Evolutionary conservation across 805 yeast genomes (phyloP).

Genomic region (Priceomyces castillae): DNA sequence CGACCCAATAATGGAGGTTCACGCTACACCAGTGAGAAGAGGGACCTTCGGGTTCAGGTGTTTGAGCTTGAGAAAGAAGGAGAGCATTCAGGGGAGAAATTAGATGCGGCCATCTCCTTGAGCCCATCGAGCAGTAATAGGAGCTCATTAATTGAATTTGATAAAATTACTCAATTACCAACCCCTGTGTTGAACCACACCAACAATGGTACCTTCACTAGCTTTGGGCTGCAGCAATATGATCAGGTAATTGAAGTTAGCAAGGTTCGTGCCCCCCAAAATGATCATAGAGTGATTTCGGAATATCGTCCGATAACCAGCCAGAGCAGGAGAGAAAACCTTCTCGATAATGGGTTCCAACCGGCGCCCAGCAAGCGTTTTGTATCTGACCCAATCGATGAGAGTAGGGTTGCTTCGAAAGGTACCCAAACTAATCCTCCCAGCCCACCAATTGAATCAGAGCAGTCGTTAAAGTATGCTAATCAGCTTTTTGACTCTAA

Average conservation of each 20-base stretch:
- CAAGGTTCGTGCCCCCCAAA: constrained; percentile 2
- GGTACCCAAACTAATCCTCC: constrained; percentile 8
- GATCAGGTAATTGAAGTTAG: constrained; percentile 4
- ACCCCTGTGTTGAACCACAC: constrained; percentile 37
- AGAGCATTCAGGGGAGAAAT: neutral
- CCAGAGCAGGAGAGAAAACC: constrained; percentile 17
- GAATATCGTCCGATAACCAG: constrained; percentile 32
- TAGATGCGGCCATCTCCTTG: neutral
- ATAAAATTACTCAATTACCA: constrained; percentile 42
- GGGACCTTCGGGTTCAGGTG: neutral
- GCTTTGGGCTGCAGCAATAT: constrained; percentile 7
- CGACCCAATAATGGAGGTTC: neutral
- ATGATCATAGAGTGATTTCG: constrained; percentile 28
- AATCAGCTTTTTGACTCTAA: constrained; percentile 5
- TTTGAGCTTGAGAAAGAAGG: neutral
- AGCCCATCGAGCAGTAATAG: neutral
- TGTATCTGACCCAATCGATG: constrained; percentile 22
- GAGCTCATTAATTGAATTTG: constrained; percentile 15
- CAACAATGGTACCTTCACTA: constrained; percentile 15
- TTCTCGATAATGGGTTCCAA: constrained; percentile 11
- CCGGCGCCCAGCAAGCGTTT: constrained; percentile 14
- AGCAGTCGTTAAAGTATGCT: neutral
- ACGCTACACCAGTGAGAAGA: neutral
- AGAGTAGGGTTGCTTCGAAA: constrained; percentile 8
- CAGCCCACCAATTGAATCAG: constrained; percentile 7